Evolutionary conservation across 2,329 filamentous ascomycete species (phyloP), one percentile per base, ranked within the genome.

Genomic region (Monilinia vaccinii-corymbosi): DNA sequence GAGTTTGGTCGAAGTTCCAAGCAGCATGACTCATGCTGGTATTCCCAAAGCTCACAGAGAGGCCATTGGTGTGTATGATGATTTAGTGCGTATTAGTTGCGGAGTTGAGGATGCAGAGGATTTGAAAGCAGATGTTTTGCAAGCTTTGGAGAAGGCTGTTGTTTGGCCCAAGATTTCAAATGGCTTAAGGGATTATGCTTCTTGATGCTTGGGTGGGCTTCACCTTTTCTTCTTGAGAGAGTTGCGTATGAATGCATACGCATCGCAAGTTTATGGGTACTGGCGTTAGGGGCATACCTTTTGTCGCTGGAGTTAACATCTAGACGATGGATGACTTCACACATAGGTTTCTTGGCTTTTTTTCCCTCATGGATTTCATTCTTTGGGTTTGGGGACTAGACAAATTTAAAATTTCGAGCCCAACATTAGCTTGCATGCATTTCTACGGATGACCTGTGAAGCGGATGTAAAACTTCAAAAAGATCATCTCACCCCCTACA

Each of bases 11-110:
- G 94, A 99, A 77, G 84, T 99, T 3, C 94, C 94, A 25, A 89
- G 89, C 69, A 89, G 86, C 75, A 99, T 99, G 94, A 99, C 94
- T 21, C 94, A 99, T 75, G 89, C 91, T 28, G 94, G 93, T 61
- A 99, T 99, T 66, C 94, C 94, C 53, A 84, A 82, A 73, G 91
- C 91, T 63, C 85, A 96, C 78, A 82, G 94, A 61, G 94, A 99
- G 80, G 88, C 87, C 3, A 91, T 94, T 0, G 94, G 94, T 63
- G 91, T 99, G 36, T 97, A 86, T 71, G 94, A 99, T 72, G 94
- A 99, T 73, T 81, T 99, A 9, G 89, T 99, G 34, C 83, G 94
- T 66, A 80, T 99, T 62, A 96, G 91, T 80, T 97, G 91, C 73
- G 94, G 94, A 70, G 85, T 99, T 59, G 94, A 99, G 77, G 94